Conservation (phyloP, 2,329 filamentous ascomycete species). For the Alternaria alternata region DNA sequence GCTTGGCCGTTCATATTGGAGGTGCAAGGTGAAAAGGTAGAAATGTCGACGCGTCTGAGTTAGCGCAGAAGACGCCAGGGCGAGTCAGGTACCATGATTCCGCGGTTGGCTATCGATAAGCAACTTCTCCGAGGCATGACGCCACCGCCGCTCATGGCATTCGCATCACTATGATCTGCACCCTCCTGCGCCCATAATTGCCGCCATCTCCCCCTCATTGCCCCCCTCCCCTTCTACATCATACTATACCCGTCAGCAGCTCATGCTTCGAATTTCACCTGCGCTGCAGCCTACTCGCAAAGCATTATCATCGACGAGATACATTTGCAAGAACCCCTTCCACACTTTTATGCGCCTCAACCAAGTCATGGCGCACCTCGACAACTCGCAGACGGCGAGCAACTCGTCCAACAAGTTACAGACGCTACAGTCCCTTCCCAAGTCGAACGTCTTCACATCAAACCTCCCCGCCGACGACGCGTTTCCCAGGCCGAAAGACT, state of each 20-base stretch:
- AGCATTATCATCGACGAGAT: constrained; percentile 6
- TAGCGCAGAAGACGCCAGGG: background rate
- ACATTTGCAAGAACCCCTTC: constrained; percentile 13
- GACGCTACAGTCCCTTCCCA: constrained; percentile 64
- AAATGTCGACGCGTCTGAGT: background rate
- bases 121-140: constrained; percentile 29
- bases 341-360: constrained; percentile 46
- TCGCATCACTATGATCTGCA: constrained; percentile 24
- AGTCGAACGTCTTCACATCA: constrained; percentile 70
- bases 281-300: constrained; percentile 13
- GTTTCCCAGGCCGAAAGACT: constrained; percentile 81
- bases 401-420: constrained; percentile 25
- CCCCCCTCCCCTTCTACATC: background rate
- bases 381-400: constrained; percentile 36
- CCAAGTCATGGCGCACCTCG: constrained; percentile 56
- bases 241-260: constrained; percentile 4
- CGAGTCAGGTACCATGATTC: constrained; percentile 29
- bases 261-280: constrained; percentile 28
- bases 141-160: constrained; percentile 26
- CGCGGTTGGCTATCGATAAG: constrained; percentile 28
- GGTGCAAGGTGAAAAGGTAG: background rate
- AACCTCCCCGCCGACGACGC: constrained; percentile 77
- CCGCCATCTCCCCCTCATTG: constrained; percentile 17
- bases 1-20: constrained; percentile 49
- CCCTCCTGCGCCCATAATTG: constrained; percentile 8